Evolutionary conservation across 257 asterid genomes (phyloP), one percentile per base, ranked within the genome.

Genomic region (Solanum pennellii): DNA sequence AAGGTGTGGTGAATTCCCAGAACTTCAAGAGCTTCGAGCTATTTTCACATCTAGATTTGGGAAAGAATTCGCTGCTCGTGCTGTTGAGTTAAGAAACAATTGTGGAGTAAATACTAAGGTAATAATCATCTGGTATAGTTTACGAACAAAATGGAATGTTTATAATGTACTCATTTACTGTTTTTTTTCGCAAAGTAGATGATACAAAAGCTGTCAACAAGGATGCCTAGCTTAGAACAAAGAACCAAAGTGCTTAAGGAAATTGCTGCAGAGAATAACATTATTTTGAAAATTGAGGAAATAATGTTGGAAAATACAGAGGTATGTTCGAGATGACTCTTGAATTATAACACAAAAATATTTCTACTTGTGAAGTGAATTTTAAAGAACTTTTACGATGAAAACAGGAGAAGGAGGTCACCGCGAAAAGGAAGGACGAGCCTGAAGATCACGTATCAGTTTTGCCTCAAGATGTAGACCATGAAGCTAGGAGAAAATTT

Each of bases 1-100:
- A 44, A 93, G 99, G 89, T 95, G 98, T 86, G 99, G 99, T 20
- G 98, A 96, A 3, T 95, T 96, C 92, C 99, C 99, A 3, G 99
- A 97, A 76, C 98, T 97, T 88, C 96, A 91, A 79, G 93, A 96
- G 90, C 93, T 95, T 86, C 95, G 98, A 1, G 49, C 73, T 13
- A 88, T 93, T 75, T 92, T 96, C 88, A 83, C 92, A 5, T 84
- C 93, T 3, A 89, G 92, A 1, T 96, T 87, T 60, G 98, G 99
- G 37, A 96, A 88, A 86, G 99, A 94, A 83, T 95, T 96, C 6
- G 92, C 84, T 0, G 91, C 89, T 66, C 91, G 97, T 10, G 98
- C 98, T n/a, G 90, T 88, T 83, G 98, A 96, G 82, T 86, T 97
- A 41, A 94, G 99, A 83, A 95, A 96, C 87, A 91, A 96, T 23